Evolutionary conservation across 208 protist genomes (phyloP).

Genomic region (Blastocrithidia nonstop): DNA sequence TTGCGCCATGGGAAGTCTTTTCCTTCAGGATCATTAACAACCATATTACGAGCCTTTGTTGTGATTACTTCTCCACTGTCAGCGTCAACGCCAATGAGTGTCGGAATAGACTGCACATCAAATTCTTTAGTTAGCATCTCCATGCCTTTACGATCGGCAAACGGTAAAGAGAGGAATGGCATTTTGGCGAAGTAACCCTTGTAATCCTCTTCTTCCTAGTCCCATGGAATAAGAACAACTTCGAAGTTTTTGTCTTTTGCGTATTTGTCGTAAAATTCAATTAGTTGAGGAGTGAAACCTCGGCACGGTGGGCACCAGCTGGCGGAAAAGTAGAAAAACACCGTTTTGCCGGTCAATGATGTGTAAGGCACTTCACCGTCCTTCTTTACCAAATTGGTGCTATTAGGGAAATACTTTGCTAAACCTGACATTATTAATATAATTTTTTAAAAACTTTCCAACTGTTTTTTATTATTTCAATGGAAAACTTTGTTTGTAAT

Average conservation of each 20-base stretch:
- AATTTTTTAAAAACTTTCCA: slow-evolving; percentile 1
- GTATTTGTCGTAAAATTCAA: slow-evolving; percentile 70
- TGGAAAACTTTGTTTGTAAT: no score
- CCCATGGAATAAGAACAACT: slow-evolving; percentile 66
- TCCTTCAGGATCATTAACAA: slow-evolving; percentile 54
- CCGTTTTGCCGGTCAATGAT: slow-evolving; percentile 32
- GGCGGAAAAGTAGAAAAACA: slow-evolving; percentile 85
- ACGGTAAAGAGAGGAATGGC: slow-evolving; percentile 69
- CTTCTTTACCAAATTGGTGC: slow-evolving; percentile 23
- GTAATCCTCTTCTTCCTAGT: slow-evolving; percentile 63
- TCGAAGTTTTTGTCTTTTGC: slow-evolving; percentile 70
- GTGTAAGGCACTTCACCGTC: slow-evolving; percentile 12
- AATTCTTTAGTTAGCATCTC: slow-evolving; percentile 37
- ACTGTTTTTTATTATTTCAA: background rate
- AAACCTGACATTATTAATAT: slow-evolving; percentile 57
- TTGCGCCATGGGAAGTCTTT: slow-evolving; percentile 52
- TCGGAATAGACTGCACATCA: slow-evolving; percentile 62
- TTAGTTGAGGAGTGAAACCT: slow-evolving; percentile 76
- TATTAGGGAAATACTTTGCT: slow-evolving; percentile 38
- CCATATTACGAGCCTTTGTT: slow-evolving; percentile 26
- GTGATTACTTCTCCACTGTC: slow-evolving; percentile 57
- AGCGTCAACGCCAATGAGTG: slow-evolving; percentile 53
- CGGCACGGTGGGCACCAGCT: slow-evolving; percentile 91
- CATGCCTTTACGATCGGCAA: slow-evolving; percentile 17
- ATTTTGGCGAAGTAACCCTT: slow-evolving; percentile 64